These are phyloP conservation scores for Penicillium sp. DNA, from an alignment of 2,329 filamentous ascomycete species.

Conservation along the genomic window DNA sequence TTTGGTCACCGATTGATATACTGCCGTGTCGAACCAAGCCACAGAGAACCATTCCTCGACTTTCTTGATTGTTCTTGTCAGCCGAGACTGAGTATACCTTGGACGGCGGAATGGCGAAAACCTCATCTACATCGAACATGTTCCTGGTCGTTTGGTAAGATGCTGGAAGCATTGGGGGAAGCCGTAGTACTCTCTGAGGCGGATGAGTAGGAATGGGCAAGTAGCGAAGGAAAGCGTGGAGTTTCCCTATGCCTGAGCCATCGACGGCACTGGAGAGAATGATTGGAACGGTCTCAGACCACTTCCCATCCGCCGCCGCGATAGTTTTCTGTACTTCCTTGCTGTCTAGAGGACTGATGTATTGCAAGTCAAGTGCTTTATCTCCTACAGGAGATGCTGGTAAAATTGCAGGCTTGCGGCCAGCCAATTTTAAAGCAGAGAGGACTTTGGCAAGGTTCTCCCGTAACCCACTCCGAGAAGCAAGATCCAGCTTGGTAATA, in stretches of 20 bases:
- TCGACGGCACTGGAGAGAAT: constrained; percentile 81
- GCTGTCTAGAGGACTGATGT: constrained; percentile 54
- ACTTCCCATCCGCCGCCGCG: constrained; percentile 33
- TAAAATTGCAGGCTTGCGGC: constrained; percentile 69
- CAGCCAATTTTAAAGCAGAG: constrained; percentile 68
- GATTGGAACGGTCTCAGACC: constrained; percentile 65
- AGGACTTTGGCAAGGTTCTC: constrained; percentile 68
- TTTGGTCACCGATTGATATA: constrained; percentile 69
- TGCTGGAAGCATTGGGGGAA: constrained; percentile 10
- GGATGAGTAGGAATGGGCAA: constrained; percentile 61
- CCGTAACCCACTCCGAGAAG: constrained; percentile 65
- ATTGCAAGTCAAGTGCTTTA: constrained; percentile 50
- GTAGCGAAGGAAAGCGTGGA: constrained; percentile 74
- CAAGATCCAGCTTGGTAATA: constrained; percentile 86
- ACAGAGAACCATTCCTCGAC: constrained; percentile 68
- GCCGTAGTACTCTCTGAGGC: constrained; percentile 19
- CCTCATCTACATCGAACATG: constrained; percentile 86
- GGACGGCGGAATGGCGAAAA: constrained; percentile 68
- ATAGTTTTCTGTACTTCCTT: constrained; percentile 55
- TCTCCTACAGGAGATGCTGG: constrained; percentile 44
- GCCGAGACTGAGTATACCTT: constrained; percentile 47
- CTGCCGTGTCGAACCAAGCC: constrained; percentile 76
- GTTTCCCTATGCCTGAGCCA: constrained; percentile 70
- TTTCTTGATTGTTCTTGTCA: constrained; percentile 40
- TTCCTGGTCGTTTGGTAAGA: constrained; percentile 51